Evolutionary conservation across 169 alveolate genomes (phyloP).

Genomic region (Perkinsus chesapeaki): DNA sequence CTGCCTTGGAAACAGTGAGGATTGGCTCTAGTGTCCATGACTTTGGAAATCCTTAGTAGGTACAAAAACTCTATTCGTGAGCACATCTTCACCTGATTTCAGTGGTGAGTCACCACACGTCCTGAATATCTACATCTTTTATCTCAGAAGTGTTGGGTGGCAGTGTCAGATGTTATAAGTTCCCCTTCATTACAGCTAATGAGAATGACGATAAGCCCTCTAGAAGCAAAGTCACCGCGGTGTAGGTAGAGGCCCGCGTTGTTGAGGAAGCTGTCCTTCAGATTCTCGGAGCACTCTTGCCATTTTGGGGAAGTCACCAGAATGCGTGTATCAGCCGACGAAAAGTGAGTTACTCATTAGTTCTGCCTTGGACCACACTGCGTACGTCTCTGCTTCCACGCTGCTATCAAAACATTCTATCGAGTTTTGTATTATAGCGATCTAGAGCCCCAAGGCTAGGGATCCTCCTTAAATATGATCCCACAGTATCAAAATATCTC

Average conservation of each 20-base stretch:
- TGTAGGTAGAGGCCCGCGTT: neutral
- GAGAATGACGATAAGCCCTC: neutral
- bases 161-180: neutral
- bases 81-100: neutral
- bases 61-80: neutral
- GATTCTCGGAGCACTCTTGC: neutral
- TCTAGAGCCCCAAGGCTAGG: too few species aligned
- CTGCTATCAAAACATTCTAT: neutral
- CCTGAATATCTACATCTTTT: neutral
- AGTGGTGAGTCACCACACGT: neutral
- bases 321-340: neutral
- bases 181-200: neutral
- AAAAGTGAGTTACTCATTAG: neutral
- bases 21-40: neutral
- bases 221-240: neutral
- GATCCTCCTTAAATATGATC: too few species aligned
- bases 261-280: neutral
- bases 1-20: neutral
- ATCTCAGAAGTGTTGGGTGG: neutral
- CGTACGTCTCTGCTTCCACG: neutral
- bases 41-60: neutral
- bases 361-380: neutral
- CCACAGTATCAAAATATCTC: too few species aligned
- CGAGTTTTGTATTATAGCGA: too few species aligned
- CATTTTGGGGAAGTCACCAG: neutral